Evolutionary conservation across 1,284 basidiomycete species (phyloP).

Genomic region (Cryptococcus sp.): DNA sequence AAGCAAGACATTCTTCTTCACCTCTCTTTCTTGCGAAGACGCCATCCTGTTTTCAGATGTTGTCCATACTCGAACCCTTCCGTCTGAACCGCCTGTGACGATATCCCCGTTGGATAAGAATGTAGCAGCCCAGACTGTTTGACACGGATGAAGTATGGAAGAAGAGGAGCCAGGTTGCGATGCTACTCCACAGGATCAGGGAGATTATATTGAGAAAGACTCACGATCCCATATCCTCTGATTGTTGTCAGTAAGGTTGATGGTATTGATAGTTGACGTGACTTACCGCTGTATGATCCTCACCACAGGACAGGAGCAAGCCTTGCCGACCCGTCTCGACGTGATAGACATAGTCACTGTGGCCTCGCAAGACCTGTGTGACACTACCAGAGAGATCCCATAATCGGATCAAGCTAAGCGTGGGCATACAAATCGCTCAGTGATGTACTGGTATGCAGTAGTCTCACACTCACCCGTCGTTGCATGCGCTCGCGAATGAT

Average conservation of each 20-base stretch:
- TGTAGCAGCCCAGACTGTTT: conserved; percentile 38
- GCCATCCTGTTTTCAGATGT: conserved; percentile 6
- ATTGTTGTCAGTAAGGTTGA: conserved; percentile 1
- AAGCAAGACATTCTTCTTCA: too few species aligned
- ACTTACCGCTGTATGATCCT: conserved; percentile 41
- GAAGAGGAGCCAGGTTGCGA: not conserved
- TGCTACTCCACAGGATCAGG: too few species aligned
- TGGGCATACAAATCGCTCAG: not conserved
- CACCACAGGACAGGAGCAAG: conserved; percentile 34
- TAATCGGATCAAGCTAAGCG: conserved; percentile 27
- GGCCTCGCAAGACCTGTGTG: conserved; percentile 19
- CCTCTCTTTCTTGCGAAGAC: conserved; percentile 9
- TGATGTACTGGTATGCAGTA: not conserved
- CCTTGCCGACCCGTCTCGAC: conserved; percentile 8
- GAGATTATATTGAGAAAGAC: not conserved
- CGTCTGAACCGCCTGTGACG: conserved; percentile 42
- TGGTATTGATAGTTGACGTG: not conserved
- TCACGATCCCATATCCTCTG: conserved; percentile 31
- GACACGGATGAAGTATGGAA: conserved; percentile 35
- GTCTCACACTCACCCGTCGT: conserved; percentile 42
- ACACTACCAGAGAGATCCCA: conserved; percentile 27
- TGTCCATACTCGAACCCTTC: conserved; percentile 33
- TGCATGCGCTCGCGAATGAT: conserved; percentile 37
- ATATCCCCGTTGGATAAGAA: conserved; percentile 34
- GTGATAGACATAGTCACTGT: conserved; percentile 40